Base-by-base conservation (phyloP, 2,329 filamentous ascomycete species). In the Beauveria asiatica region DNA sequence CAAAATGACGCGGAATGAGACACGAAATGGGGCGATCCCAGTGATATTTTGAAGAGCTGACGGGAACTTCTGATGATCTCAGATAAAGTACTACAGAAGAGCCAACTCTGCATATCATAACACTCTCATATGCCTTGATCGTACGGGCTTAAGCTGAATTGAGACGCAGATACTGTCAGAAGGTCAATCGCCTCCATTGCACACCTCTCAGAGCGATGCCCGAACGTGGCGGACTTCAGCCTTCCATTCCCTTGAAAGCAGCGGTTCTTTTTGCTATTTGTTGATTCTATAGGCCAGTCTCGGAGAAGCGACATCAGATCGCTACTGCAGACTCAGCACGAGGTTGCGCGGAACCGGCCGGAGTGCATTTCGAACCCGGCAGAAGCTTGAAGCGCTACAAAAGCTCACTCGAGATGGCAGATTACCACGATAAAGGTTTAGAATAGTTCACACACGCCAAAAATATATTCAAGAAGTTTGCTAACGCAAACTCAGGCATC, bases 1-100 rank as follows among this genome's bases (percentile, higher is more conserved):
- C 1, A 55, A 45, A 45, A 60, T 56, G n/a, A n/a, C 25, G 13
- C 59, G 59, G 11, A 25, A 60, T 19, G 17, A 60, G 27, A n/a
- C 25, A n/a, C 59, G 59, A 7, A 25, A 60, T 19, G 17, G 56
- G 27, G 11, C 45, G 19, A 51, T 16, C 3, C 52, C 45, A 1
- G 50, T 52, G 7, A 45, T 45, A n/a, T 17, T 60, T 3, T 45
- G n/a, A 60, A 27, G 51, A 60, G 17, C 33, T 60, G 4, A n/a
- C 37, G 16, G 52, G 45, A 7, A 13, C 17, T 16, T 60, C 45
- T 23, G 37, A 44, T 19, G 17, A 49, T 5, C 21, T 2, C 42
- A 41, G 33, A 21, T 8, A 1, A 10, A 50, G 5, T 21, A 16
- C 2, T 50, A 30, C 17, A 41, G 33, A 37, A 50, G 30, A 10